A percentile compares a stretch with the other conserved stretches of the same genome.
Conservation (phyloP, 371 early-diverging fungal species). For the Mucor circinelloides region DNA sequence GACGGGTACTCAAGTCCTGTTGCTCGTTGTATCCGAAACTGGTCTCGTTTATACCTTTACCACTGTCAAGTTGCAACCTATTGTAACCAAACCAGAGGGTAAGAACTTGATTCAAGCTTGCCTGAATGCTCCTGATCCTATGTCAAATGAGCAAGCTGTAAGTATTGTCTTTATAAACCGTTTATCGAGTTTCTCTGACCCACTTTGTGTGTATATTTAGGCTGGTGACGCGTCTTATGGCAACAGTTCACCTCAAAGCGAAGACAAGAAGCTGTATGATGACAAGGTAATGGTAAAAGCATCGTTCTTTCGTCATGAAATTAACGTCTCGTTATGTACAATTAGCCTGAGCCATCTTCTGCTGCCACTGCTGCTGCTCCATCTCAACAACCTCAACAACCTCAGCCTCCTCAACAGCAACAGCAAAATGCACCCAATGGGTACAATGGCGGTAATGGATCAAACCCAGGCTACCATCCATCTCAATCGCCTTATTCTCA, state of each 20-base stretch:
- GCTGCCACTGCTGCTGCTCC: not conserved
- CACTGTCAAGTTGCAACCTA: conserved; percentile 94
- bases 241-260: conserved; percentile 16
- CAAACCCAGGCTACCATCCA: conserved; percentile 9
- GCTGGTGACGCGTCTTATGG: conserved; percentile 33
- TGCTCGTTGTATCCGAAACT: conserved; percentile 97
- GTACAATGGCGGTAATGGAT: conserved; percentile 12
- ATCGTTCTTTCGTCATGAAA: not conserved
- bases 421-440: not conserved
- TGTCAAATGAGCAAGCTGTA: conserved; percentile 20
- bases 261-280: conserved; percentile 25
- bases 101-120: conserved; percentile 95
- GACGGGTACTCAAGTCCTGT: conserved; percentile 97
- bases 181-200: not conserved
- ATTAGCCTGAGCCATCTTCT: conserved; percentile 15
- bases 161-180: not conserved
- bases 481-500: conserved; percentile 11
- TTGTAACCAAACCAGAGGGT: conserved; percentile 94
- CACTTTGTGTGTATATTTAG: conserved; percentile 1
- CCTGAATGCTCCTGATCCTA: conserved; percentile 82
- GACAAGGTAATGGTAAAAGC: conserved; percentile 12
- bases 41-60: conserved; percentile 99
- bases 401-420: conserved; percentile 9
- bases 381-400: conserved; percentile 9
- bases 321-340: not conserved